Conservation (phyloP, 192 early-diverging fungal species). For the Umbelopsis sp. region DNA sequence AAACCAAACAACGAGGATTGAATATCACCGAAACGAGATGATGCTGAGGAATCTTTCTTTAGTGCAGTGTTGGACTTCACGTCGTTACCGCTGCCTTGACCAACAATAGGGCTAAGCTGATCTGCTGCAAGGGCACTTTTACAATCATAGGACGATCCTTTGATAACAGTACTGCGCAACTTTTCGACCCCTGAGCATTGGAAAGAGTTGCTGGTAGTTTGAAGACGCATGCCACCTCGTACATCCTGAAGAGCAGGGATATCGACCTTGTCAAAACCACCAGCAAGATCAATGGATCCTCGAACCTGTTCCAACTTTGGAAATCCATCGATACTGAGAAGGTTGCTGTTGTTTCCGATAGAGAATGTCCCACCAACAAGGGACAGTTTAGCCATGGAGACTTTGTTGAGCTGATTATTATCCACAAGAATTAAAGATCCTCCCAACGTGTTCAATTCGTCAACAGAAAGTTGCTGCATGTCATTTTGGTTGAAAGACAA, state of each 20-base stretch:
- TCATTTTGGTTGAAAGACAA: slow-evolving; percentile 64
- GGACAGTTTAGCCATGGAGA: slow-evolving; percentile 55
- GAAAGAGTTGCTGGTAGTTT: slow-evolving; percentile 57
- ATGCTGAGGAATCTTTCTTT: background rate
- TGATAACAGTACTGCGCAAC: slow-evolving; percentile 22
- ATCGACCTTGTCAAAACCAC: slow-evolving; percentile 57
- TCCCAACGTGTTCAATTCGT: slow-evolving; percentile 45
- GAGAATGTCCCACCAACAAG: slow-evolving; percentile 63
- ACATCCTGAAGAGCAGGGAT: slow-evolving; percentile 56
- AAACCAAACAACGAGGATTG: background rate
- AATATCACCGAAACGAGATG: background rate
- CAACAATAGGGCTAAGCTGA: slow-evolving; percentile 23
- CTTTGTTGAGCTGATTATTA: slow-evolving; percentile 58
- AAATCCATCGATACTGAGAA: slow-evolving; percentile 57
- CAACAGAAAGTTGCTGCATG: slow-evolving; percentile 48
- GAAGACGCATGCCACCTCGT: slow-evolving; percentile 63
- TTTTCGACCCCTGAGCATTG: slow-evolving; percentile 41
- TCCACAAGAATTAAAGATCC: slow-evolving; percentile 60
- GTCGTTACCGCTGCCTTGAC: background rate
- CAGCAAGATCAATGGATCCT: slow-evolving; percentile 57
- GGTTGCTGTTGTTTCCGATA: slow-evolving; percentile 68
- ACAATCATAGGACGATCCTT: slow-evolving; percentile 30
- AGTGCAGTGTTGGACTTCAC: background rate
- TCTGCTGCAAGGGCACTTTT: slow-evolving; percentile 1
- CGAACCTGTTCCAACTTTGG: slow-evolving; percentile 53